phyloP scores from a whole-genome alignment of 2,329 filamentous ascomycete species.

The Trichothecium roseum region DNA sequence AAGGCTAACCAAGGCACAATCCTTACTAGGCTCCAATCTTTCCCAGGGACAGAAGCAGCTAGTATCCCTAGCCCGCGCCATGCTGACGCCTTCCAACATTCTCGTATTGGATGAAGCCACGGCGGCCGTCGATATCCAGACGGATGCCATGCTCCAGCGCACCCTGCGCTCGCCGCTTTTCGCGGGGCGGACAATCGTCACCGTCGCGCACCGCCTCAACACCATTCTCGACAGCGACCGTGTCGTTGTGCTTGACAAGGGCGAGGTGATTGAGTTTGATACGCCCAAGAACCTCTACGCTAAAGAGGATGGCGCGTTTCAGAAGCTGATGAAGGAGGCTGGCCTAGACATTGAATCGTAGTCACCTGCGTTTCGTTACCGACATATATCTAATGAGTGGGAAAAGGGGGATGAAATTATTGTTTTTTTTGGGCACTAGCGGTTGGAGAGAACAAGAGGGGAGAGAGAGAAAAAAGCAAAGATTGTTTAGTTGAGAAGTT shows the following conservation, averaged over 20 bases:
- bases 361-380: too few relatives aligned
- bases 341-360: slow-evolving; percentile 49
- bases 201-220: slow-evolving; percentile 95
- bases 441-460: neutral
- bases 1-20: too few relatives aligned
- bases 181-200: slow-evolving; percentile 90
- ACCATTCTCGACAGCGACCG: slow-evolving; percentile 85
- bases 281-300: slow-evolving; percentile 69
- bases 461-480: neutral
- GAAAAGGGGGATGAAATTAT: neutral
- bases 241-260: slow-evolving; percentile 87
- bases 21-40: slow-evolving; percentile 68
- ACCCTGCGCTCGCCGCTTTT: slow-evolving; percentile 60
- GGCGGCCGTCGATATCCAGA: slow-evolving; percentile 60
- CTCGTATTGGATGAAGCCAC: slow-evolving; percentile 95
- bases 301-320: slow-evolving; percentile 67
- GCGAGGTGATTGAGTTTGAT: slow-evolving; percentile 86
- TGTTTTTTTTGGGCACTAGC: neutral
- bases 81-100: slow-evolving; percentile 94
- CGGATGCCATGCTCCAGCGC: slow-evolving; percentile 54
- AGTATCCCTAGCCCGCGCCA: slow-evolving; percentile 82
- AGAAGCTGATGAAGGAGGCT: slow-evolving; percentile 84
- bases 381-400: too few relatives aligned
- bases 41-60: slow-evolving; percentile 93
- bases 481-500: too few relatives aligned